These are phyloP conservation scores for Cladophialophora psammophila DNA, from an alignment of 2,329 filamentous ascomycete species.

Conservation along the genomic window DNA sequence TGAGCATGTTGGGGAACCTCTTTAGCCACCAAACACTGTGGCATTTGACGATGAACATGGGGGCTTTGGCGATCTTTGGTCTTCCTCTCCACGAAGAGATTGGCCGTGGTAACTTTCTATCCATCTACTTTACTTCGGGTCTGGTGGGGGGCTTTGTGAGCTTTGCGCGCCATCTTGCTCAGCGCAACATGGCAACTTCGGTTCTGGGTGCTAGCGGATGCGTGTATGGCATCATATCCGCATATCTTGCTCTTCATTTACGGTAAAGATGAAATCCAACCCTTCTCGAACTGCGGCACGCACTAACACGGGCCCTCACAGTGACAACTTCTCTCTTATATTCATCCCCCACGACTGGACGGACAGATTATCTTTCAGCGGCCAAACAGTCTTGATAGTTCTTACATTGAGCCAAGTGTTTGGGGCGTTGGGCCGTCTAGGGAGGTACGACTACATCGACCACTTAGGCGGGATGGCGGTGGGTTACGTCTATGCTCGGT, in stretches of 20 bases:
- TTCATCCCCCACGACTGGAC: slow-evolving; percentile 51
- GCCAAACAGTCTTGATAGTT: slow-evolving; percentile 48
- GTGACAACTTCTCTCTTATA: slow-evolving; percentile 51
- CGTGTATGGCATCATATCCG: slow-evolving; percentile 58
- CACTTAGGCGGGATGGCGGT: slow-evolving; percentile 53
- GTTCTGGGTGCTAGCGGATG: slow-evolving; percentile 61
- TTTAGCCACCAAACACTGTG: slow-evolving; percentile 64
- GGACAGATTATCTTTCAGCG: slow-evolving; percentile 52
- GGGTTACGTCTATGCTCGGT: slow-evolving; percentile 44
- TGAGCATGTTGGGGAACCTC: slow-evolving; percentile 61
- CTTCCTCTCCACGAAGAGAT: slow-evolving; percentile 63
- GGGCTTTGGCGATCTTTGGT: slow-evolving; percentile 62
- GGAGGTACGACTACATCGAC: slow-evolving; percentile 50
- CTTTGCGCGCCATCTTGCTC: slow-evolving; percentile 54
- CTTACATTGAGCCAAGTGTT: slow-evolving; percentile 50
- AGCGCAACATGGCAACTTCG: slow-evolving; percentile 53
- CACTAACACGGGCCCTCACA: slow-evolving; percentile 35
- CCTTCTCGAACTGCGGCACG: not conserved
- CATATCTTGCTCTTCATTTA: slow-evolving; percentile 57
- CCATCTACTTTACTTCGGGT: slow-evolving; percentile 59
- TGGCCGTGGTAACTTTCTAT: slow-evolving; percentile 63
- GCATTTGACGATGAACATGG: slow-evolving; percentile 63
- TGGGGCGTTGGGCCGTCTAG: slow-evolving; percentile 43
- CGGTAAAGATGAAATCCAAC: slow-evolving; percentile 46
- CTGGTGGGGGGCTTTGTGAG: slow-evolving; percentile 56